phyloP scores from a whole-genome alignment of 495 filamentous ascomycete genomes.

The Penicillium cinerascens region DNA sequence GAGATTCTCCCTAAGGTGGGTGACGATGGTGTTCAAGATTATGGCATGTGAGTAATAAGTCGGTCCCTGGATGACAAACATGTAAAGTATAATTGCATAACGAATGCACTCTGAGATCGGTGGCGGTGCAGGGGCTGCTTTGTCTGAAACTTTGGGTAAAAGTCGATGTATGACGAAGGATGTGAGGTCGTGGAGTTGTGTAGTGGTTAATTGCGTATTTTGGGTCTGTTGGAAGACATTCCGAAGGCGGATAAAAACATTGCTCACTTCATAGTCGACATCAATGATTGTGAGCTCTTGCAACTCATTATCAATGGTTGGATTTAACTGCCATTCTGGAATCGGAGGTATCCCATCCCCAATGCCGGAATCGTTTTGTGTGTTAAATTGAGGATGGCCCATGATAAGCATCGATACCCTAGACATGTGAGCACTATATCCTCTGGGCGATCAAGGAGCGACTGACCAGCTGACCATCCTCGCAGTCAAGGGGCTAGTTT shows the following conservation, averaged over 20 bases:
- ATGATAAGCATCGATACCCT: conserved; percentile 53
- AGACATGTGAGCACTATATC: conserved; percentile 4
- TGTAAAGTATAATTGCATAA: conserved; percentile 44
- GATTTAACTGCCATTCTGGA: conserved; percentile 40
- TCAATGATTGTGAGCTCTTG: conserved; percentile 16
- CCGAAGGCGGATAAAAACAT: conserved; percentile 41
- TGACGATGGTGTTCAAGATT: conserved; percentile 32
- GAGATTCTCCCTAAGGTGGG: conserved; percentile 27
- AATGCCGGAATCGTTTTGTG: conserved; percentile 44
- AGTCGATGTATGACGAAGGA: conserved; percentile 49
- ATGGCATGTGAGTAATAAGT: conserved; percentile 49
- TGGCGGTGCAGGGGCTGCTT: conserved; percentile 6
- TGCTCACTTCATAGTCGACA: conserved; percentile 30
- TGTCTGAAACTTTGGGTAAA: conserved; percentile 23
- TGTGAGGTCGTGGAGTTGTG: conserved; percentile 47
- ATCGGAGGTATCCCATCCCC: conserved; percentile 46
- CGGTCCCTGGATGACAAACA: conserved; percentile 49
- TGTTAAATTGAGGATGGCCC: conserved; percentile 45
- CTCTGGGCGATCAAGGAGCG: neutral
- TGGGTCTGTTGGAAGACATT: conserved; percentile 31
- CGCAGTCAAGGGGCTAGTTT: conserved; percentile 48
- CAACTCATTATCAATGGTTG: conserved; percentile 4
- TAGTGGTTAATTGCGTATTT: conserved; percentile 25
- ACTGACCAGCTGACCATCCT: conserved; percentile 51
- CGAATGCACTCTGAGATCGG: conserved; percentile 41